Base-by-base conservation (phyloP, 1,139 yeast genomes). In the Debaryomyces sp. region DNA sequence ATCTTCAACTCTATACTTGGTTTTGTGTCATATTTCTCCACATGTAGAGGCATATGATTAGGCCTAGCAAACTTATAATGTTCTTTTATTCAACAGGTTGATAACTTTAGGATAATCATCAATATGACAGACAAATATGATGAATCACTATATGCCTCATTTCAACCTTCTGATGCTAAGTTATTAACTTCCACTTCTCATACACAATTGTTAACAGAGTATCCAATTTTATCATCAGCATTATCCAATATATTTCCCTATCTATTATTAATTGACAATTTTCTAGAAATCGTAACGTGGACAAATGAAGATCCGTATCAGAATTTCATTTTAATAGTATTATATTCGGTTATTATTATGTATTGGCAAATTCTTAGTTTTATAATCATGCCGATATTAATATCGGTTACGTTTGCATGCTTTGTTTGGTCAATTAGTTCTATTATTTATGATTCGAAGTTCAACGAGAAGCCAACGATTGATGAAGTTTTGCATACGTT, bases 401-500 rank as follows among this genome's bases (percentile, higher is more conserved):
- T 71, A 12, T 67, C 73, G 4, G 34, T 73, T 6, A 47, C 59
- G 1, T 73, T 76, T 55, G 67, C 80, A 38, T 68, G 76, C 38
- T 39, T 69, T 6, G 74, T 73, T 23, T 81, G 85, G 85, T 65
- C 74, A 22, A 64, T 77, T 12, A 73, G 71, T 50, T 73, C 79
- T 7, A 69, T 74, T 5, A 60, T 73, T 6, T 68, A 70, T 51
- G 82, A 79, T 51, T 68, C 78, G 33, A 71, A 70, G 50, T 67
- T 58, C 50, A 71, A 71, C 48, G 80, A 74, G 53, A 75, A 71
- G 54, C 86, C 87, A 6, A 81, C 87, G 1, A 63, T 82, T 40
- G 86, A 81, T 49, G 87, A 82, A 55, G 80, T 82, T 1, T 55
- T 82, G 42, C 75, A 76, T 52, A 74, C 81, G 0, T 59, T 81